phyloP scores from a whole-genome alignment of 2,329 filamentous ascomycete genomes.

The Neonectria hederae region DNA sequence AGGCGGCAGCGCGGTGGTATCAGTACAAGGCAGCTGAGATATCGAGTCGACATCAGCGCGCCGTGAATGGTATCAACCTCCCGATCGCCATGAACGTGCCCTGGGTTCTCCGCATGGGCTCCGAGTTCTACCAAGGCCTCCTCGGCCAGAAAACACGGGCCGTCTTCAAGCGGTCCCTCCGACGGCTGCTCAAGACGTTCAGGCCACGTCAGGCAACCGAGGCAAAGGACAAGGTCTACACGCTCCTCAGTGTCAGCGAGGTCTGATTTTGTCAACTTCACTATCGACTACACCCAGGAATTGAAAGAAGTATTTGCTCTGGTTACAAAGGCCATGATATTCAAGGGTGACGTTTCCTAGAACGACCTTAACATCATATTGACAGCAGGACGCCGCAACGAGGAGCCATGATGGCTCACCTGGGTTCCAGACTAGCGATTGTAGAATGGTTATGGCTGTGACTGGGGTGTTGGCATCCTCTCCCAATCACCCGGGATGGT shows the following conservation, averaged over 20 bases:
- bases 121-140: constrained; percentile 16
- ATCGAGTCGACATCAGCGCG: not conserved
- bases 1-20: constrained; percentile 32
- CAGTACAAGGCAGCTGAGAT: constrained; percentile 22
- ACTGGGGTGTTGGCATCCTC: constrained; percentile 27
- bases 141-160: constrained; percentile 13
- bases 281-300: constrained; percentile 26
- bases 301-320: constrained; percentile 22
- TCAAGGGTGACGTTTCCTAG: not conserved
- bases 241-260: constrained; percentile 28
- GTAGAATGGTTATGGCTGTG: constrained; percentile 27
- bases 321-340: constrained; percentile 30
- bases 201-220: constrained; percentile 30
- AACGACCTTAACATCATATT: constrained; percentile 25
- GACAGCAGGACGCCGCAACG: constrained; percentile 26
- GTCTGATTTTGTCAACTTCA: constrained; percentile 1
- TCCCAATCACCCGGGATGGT: not conserved
- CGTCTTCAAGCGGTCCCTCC: constrained; percentile 26
- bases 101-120: constrained; percentile 23
- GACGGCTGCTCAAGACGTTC: constrained; percentile 23
- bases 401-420: constrained; percentile 26
- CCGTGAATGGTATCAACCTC: constrained; percentile 22
- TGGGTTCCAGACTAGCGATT: constrained; percentile 36
- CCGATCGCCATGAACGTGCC: constrained; percentile 25
- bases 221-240: constrained; percentile 32